Base-by-base conservation (phyloP, 2,329 filamentous ascomycete genomes). In the Aplosporella prunicola region DNA sequence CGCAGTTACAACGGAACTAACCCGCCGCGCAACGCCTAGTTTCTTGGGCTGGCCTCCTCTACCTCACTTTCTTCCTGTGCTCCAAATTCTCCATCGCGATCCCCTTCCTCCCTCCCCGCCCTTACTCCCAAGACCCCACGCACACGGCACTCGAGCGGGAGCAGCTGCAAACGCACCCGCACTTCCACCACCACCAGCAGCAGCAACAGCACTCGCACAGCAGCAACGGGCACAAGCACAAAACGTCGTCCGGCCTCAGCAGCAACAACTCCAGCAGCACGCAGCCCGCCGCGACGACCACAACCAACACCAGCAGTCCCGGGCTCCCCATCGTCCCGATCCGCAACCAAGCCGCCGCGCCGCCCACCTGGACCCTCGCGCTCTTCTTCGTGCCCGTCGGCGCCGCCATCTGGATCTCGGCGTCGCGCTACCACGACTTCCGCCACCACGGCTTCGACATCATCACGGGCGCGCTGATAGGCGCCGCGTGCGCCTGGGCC, bases 401-500 rank as follows among this genome's bases (percentile, higher is more conserved):
- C 40, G 66, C 75, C 1, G 81, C 87, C 5, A 73, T 87, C 45
- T 94, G 87, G 63, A 82, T 95, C 44, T 72, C 80, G n/a, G 76
- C 79, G 18, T 89, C 85, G 1, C 81, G 89, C 9, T 96, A 81
- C 73, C 87, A 80, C 42, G 80, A 95, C 58, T 93, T 80, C 63
- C 78, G 84, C 25, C 89, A 96, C 58, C 83, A 89, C 56, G 87
- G 80, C n/a, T 89, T 94, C 56, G 89, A 96, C 47, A 83, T 95
- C 46, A 62, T 95, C 2, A 85, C 82, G 45, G 89, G 89, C n/a
- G 82, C 80, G 39, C 47, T 82, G 9, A 81, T 95, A 44, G 89
- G 89, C 7, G 71, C 80, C 10, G 61, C 78, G 29, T 74, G 74
- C 24, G 74, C 83, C 14, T 78, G 79, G 55, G 77, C 89, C 48